A percentile compares a stretch with the other conserved stretches of the same genome.
These are phyloP conservation scores for Alternaria solani DNA, from an alignment of 2,329 filamentous ascomycete species.

Conservation along the genomic window DNA sequence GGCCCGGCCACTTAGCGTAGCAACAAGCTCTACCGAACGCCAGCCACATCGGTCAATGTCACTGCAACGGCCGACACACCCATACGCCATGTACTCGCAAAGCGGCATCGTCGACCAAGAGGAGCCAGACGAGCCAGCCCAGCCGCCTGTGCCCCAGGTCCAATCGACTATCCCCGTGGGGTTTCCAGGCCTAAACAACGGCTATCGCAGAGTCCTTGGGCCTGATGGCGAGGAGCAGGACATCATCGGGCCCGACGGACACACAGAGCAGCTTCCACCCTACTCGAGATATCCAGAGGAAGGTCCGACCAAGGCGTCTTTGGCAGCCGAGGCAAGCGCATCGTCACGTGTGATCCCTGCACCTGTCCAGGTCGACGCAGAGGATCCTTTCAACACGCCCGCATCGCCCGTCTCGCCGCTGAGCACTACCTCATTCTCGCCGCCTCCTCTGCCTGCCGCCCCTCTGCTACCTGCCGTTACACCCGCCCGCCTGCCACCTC, in stretches of 20 bases:
- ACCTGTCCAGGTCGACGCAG: conserved; percentile 29
- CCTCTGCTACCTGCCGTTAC: conserved; percentile 35
- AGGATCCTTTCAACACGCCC: conserved; percentile 39
- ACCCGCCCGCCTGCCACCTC: conserved; percentile 41
- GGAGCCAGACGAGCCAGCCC: conserved; percentile 29
- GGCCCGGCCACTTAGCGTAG: conserved; percentile 68
- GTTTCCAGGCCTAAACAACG: conserved; percentile 72
- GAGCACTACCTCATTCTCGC: conserved; percentile 29
- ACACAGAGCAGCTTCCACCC: conserved; percentile 89
- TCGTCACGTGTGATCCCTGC: conserved; percentile 41
- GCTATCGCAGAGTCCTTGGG: conserved; percentile 76
- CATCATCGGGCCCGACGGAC: conserved; percentile 85
- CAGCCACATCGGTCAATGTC: conserved; percentile 65
- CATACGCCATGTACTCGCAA: conserved; percentile 87
- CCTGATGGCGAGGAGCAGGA: conserved; percentile 88
- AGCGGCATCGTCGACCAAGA: conserved; percentile 67
- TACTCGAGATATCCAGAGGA: conserved; percentile 91
- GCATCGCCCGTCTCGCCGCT: conserved; percentile 34
- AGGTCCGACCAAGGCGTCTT: conserved; percentile 64
- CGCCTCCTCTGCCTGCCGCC: conserved; percentile 27
- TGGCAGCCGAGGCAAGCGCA: conserved; percentile 48
- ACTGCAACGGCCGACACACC: conserved; percentile 76
- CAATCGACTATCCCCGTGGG: conserved; percentile 69
- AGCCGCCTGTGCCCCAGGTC: conserved; percentile 50
- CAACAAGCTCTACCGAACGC: conserved; percentile 74